phyloP scores from a whole-genome alignment of 2,329 filamentous ascomycete genomes.

The Cercospora citrullina region DNA sequence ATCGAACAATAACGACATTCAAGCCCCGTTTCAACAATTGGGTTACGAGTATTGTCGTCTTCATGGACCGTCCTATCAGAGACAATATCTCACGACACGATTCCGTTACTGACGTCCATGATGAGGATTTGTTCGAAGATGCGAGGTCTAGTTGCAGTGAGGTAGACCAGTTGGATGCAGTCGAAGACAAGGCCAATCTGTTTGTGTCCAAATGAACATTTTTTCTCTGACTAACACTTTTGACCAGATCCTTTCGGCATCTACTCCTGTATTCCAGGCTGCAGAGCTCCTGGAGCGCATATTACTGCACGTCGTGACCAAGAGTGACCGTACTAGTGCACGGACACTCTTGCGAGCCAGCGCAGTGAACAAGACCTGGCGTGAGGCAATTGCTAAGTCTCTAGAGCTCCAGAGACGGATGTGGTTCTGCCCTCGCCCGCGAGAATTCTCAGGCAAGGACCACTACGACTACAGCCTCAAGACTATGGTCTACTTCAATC shows the following conservation, averaged over 20 bases:
- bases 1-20: neutral
- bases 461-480: neutral
- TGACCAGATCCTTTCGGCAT: neutral
- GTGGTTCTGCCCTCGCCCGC: neutral
- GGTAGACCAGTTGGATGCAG: neutral
- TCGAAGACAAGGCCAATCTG: neutral
- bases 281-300: neutral
- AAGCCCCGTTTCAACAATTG: neutral
- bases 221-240: neutral
- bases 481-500: neutral
- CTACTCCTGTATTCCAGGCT: neutral
- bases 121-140: neutral
- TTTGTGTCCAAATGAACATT: neutral
- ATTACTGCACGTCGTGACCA: neutral
- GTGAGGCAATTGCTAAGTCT: neutral
- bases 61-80: neutral
- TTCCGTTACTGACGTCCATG: slow-evolving; percentile 1
- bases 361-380: slow-evolving; percentile 4
- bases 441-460: neutral
- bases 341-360: neutral
- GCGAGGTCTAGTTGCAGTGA: neutral
- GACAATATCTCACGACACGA: neutral
- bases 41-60: neutral
- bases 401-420: neutral
- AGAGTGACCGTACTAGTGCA: neutral